Evolutionary conservation across 768 basidiomycete species (phyloP), one percentile per base, ranked within the genome.

Genomic region (Sporobolomyces pararoseus): DNA sequence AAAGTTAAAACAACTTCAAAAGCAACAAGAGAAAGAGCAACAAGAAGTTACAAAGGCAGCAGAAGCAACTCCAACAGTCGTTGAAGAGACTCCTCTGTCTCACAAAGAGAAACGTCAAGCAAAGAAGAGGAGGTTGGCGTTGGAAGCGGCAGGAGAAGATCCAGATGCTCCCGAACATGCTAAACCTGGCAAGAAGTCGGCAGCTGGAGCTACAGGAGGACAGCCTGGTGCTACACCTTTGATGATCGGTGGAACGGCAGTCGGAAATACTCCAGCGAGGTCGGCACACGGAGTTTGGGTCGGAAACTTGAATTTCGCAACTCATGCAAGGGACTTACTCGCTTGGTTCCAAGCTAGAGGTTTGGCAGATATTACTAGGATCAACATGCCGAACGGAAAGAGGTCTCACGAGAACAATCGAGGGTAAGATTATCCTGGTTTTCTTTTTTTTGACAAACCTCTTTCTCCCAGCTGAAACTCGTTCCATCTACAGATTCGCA

Each of bases 231-330:
- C 59, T 34, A 23, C 19, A n/a, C 32, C 63, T 29, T 52, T 55
- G 17, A 58, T 49, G 37, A 67, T 65, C 35, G 72, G 66, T 4
- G 32, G 46, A 71, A 53, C 37, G 69, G 76, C 46, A 63, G 76
- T 29, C 75, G 81, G 52, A 76, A 78, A 53, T 71, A 75, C 70
- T 46, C 74, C 34, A 53, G 70, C 42, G 57, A 71, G 66, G 25
- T 65, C 79, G 19, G 69, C 74, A 57, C 85, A 85, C 79, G 86
- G 83, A 75, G 82, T 97, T 54, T 98, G 95, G 95, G 89, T 97
- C 35, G 95, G 95, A 49, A 98, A 98, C 80, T 78, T 98, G 78
- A 84, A 89, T 9, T 98, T 89, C 84, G 89, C 88, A 80, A 97
- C 95, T 60, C 89, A 88, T 0, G 81, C 84, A 65, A 86, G 88